phyloP scores from a whole-genome alignment of 352 stramenopile genomes.

The Phytopythium litorale region DNA sequence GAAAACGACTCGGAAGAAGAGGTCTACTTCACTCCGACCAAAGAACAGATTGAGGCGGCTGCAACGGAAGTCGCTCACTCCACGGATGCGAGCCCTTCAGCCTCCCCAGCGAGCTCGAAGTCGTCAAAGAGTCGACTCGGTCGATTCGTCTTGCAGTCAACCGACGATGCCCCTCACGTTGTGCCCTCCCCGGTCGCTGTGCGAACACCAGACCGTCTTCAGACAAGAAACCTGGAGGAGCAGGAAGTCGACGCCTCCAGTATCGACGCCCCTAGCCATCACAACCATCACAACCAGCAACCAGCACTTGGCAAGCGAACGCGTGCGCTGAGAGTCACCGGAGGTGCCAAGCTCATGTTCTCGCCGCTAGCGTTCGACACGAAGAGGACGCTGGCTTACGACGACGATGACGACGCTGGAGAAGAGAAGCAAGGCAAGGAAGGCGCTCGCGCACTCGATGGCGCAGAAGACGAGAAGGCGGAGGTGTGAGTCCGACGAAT shows the following conservation, averaged over 20 bases:
- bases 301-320: constrained; percentile 17
- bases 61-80: not conserved
- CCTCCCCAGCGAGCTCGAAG: constrained; percentile 1
- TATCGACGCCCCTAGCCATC: not conserved
- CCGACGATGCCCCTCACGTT: not conserved
- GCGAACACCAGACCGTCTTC: not conserved
- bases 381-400: constrained; percentile 12
- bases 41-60: constrained; percentile 1
- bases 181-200: not conserved
- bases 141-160: not conserved
- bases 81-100: not conserved
- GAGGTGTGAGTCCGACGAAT: not conserved
- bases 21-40: constrained; percentile 14
- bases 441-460: not conserved
- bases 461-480: not conserved
- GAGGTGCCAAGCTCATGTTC: constrained; percentile 40
- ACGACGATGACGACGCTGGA: constrained; percentile 1
- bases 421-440: not conserved
- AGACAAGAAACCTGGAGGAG: constrained; percentile 4
- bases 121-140: not conserved
- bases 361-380: constrained; percentile 31
- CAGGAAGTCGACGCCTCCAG: not conserved
- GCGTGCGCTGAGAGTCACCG: constrained; percentile 17
- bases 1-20: constrained; percentile 25
- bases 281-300: not conserved